phyloP scores from a whole-genome alignment of 805 yeast species.

The Kazachstania taianensis region DNA sequence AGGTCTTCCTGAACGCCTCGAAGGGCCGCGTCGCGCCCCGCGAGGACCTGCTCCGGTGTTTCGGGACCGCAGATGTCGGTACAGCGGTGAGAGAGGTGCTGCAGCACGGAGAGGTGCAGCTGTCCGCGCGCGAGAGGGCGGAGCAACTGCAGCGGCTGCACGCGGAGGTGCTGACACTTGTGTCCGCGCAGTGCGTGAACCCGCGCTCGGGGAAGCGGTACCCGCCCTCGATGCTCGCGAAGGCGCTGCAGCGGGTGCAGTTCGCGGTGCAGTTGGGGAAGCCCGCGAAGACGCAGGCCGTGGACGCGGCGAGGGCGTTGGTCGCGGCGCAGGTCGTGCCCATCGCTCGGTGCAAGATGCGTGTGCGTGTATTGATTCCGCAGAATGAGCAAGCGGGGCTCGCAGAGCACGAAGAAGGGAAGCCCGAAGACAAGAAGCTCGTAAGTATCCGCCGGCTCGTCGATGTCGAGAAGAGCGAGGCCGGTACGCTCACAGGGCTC shows the following conservation, averaged over 20 bases:
- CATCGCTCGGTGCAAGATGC: slow-evolving; percentile 90
- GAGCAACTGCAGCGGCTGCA: slow-evolving; percentile 62
- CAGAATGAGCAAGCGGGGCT: too few relatives aligned
- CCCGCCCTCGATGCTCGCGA: slow-evolving; percentile 89
- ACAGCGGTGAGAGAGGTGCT: slow-evolving; percentile 71
- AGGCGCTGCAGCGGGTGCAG: slow-evolving; percentile 67
- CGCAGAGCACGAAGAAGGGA: too few relatives aligned
- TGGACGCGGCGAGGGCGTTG: slow-evolving; percentile 77
- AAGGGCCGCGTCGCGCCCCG: slow-evolving; percentile 89
- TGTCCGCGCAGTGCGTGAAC: slow-evolving; percentile 84
- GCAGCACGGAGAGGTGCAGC: slow-evolving; percentile 86
- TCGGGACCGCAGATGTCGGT: slow-evolving; percentile 68
- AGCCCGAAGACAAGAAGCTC: too few relatives aligned
- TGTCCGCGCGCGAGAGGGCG: slow-evolving; percentile 86
- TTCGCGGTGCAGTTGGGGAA: slow-evolving; percentile 67
- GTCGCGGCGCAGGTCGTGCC: slow-evolving; percentile 79
- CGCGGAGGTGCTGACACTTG: slow-evolving; percentile 71
- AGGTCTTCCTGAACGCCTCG: slow-evolving; percentile 83
- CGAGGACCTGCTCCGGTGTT: slow-evolving; percentile 65
- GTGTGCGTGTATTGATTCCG: slow-evolving; percentile 53
- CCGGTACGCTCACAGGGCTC: too few relatives aligned
- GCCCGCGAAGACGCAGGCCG: slow-evolving; percentile 77
- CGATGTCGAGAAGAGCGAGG: too few relatives aligned
- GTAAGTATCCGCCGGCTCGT: too few relatives aligned
- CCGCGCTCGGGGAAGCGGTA: slow-evolving; percentile 84